A percentile compares a stretch with the other conserved stretches of the same genome.
These are phyloP conservation scores for Suillus decipiens DNA, from an alignment of 768 basidiomycete genomes.

Conservation along the genomic window DNA sequence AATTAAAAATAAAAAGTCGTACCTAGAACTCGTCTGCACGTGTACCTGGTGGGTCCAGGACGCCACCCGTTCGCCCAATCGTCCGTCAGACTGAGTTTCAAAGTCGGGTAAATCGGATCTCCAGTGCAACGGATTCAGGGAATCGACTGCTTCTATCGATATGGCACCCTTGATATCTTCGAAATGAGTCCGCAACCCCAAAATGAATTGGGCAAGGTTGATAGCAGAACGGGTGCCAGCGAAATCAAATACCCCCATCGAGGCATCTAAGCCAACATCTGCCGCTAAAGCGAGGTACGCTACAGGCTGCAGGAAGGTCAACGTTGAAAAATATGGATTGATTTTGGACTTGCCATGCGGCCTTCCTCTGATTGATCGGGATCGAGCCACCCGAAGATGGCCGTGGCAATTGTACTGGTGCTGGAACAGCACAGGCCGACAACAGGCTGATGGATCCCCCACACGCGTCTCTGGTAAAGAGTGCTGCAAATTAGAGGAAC, in stretches of 20 bases:
- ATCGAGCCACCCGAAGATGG: conserved; percentile 1
- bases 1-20: background rate
- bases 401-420: background rate
- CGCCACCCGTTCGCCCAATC: background rate
- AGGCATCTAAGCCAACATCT: background rate
- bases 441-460: conserved; percentile 10
- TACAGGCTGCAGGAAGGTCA: conserved; percentile 2
- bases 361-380: background rate
- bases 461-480: conserved; percentile 10
- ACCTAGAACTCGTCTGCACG: background rate
- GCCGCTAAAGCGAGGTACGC: background rate
- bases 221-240: background rate
- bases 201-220: conserved; percentile 1
- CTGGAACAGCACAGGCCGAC: conserved; percentile 8
- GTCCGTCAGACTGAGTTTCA: background rate
- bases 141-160: conserved; percentile 3
- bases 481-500: conserved; percentile 3
- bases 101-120: conserved; percentile 4
- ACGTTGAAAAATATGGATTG: background rate
- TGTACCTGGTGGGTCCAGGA: conserved; percentile 1
- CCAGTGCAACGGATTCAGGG: background rate
- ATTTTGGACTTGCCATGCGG: background rate
- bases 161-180: background rate
- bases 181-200: conserved; percentile 4
- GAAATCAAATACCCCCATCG: conserved; percentile 3